Base-by-base conservation (phyloP, 768 basidiomycete genomes). In the Amanita molliuscula region DNA sequence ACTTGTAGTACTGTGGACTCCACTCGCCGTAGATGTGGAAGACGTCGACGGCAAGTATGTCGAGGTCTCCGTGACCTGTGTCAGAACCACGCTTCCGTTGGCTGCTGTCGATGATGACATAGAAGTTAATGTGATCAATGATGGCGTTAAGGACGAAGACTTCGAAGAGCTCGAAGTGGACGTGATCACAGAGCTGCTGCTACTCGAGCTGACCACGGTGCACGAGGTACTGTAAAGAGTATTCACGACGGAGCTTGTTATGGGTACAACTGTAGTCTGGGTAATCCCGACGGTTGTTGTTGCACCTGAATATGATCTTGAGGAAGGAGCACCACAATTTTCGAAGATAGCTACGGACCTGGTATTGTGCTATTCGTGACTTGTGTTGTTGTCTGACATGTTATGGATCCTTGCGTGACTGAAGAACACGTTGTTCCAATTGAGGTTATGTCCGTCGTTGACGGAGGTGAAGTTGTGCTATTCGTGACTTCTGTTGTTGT, bases 191-290 rank as follows among this genome's bases (percentile, higher is more conserved):
- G 34, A 29, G 2, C 29, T 44, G 21, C 18, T 11, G 25, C 50
- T 38, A 2, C 34, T 20, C 8, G 55, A 47, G 18, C 28, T 34
- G 44, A 25, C 26, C 36, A 6, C 45, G 3, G 55, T 52, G 51
- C 62, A 62, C n/a, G 59, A 58, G 11, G 59, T 55, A 15, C 61
- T 57, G 52, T 56, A 64, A 2, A 64, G 50, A 11, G 61, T 64
- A 36, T 50, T 50, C 10, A 40, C 41, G n/a, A 44, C 48, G 8
- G 53, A 26, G 37, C 20, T 51, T 38, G 62, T 64, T 25, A 62
- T 45, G 4, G 55, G 58, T 20, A 60, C 47, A 33, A 59, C 52
- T 23, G 55, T 54, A 1, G 56, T 53, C 18, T 44, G 48, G 20
- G 61, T 63, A 15, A 58, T 41, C 36, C 55, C 57, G 3, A 56